Evolutionary conservation across 1,284 basidiomycete species (phyloP).

Genomic region (Neolentinus lepideus): DNA sequence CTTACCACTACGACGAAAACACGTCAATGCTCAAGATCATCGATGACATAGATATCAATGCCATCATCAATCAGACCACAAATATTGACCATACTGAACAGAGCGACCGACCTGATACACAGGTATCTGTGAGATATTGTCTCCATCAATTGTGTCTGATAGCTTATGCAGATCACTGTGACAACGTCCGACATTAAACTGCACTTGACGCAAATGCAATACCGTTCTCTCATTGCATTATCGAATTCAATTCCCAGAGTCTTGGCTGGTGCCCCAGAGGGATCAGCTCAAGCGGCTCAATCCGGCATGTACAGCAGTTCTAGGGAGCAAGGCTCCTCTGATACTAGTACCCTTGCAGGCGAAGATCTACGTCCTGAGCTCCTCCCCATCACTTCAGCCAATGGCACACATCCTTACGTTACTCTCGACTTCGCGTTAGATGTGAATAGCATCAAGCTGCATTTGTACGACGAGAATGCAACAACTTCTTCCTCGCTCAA

Average conservation of each 20-base stretch:
- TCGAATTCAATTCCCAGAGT: conserved; percentile 74
- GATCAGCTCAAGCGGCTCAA: conserved; percentile 18
- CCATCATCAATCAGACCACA: conserved; percentile 62
- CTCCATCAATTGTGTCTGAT: conserved; percentile 2
- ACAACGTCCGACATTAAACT: conserved; percentile 89
- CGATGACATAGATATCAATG: conserved; percentile 82
- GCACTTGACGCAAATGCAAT: conserved; percentile 89
- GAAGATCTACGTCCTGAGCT: conserved; percentile 4
- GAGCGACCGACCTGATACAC: conserved; percentile 55
- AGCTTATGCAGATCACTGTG: conserved; percentile 47
- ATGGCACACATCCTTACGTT: conserved; percentile 36
- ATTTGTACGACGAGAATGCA: conserved; percentile 79
- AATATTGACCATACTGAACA: conserved; percentile 43
- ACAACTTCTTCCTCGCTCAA: conserved; percentile 55
- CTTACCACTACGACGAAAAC: conserved; percentile 43
- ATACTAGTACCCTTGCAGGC: conserved; percentile 1
- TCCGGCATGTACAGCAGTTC: conserved; percentile 4
- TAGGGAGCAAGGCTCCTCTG: conserved; percentile 1
- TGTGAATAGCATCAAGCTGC: conserved; percentile 77
- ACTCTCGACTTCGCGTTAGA: conserved; percentile 75
- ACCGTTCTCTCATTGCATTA: conserved; percentile 69
- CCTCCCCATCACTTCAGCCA: background rate
- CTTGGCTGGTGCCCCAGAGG: conserved; percentile 37
- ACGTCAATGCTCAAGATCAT: conserved; percentile 76
- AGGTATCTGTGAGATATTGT: conserved; percentile 37